Base-by-base conservation (phyloP, 805 yeast species). In the Candida montana region DNA sequence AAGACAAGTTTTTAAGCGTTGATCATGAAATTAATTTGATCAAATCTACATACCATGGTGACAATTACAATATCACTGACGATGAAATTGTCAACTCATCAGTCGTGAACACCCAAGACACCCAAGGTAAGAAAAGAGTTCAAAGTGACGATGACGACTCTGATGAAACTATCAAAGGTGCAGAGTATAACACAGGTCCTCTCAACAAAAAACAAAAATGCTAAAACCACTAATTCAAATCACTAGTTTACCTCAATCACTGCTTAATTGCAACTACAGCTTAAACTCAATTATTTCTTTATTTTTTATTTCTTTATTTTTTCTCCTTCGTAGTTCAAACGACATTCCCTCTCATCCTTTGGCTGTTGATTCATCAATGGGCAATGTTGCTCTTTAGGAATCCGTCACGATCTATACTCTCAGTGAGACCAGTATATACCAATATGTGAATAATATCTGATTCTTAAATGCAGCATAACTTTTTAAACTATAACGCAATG, bases 21-120 rank as follows among this genome's bases (percentile, higher is more conserved):
- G 56, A 53, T 31, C 33, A 31, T 15, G 50, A 47, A n/a, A 33
- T 46, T 13, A 39, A 45, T 21, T 8, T 6, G 15, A 8, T 52
- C 5, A 23, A 23, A 3, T 7, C 27, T 6, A 29, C 21, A n/a
- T 26, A 13, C 5, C n/a, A 21, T 13, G 13, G 20, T n/a, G 33
- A 9, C 7, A 24, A 28, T 7, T 19, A 21, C 18, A 32, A 37
- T 20, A 38, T 33, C 5, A n/a, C n/a, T n/a, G 42, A 37, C 2
- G 40, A 37, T n/a, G 40, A 24, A 15, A 28, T 32, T 11, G 31
- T 27, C 2, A 32, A 45, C 7, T 47, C 50, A 2, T 33, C 40
- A 11, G 29, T 38, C 9, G n/a, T 13, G n/a, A 26, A 13, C n/a
- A 26, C 29, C 11, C n/a, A 34, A 37, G 35, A 18, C 30, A 17